Conservation (phyloP, 1,284 basidiomycete genomes). For the Jaminaea rosea region DNA sequence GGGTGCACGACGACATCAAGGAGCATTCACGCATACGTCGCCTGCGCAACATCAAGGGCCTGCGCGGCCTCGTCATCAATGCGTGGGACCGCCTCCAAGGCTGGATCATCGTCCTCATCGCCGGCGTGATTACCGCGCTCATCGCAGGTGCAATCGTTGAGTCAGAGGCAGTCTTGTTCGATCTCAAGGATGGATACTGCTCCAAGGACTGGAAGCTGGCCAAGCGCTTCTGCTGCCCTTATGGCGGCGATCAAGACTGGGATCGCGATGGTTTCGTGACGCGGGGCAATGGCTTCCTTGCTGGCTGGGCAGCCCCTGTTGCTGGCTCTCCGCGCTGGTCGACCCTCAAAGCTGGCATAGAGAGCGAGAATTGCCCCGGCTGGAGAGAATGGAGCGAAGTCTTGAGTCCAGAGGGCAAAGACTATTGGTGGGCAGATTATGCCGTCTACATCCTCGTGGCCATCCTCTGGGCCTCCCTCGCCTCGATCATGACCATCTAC, state of each 20-base stretch:
- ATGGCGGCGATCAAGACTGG: conserved; percentile 18
- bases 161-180: conserved; percentile 82
- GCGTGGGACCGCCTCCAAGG: conserved; percentile 65
- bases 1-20: conserved; percentile 49
- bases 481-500: conserved; percentile 68
- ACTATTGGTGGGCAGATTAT: conserved; percentile 59
- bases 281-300: conserved; percentile 24
- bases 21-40: conserved; percentile 44
- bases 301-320: conserved; percentile 32
- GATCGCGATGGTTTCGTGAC: too few species aligned
- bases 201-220: conserved; percentile 62
- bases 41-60: conserved; percentile 36
- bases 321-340: conserved; percentile 29
- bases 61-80: conserved; percentile 64
- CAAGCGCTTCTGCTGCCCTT: conserved; percentile 68
- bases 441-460: conserved; percentile 57
- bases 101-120: conserved; percentile 80
- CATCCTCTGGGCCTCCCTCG: conserved; percentile 31
- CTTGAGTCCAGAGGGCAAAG: conserved; percentile 8
- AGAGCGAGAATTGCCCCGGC: conserved; percentile 54
- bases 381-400: conserved; percentile 63
- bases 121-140: conserved; percentile 39
- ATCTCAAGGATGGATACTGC: conserved; percentile 87
- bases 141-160: conserved; percentile 80
- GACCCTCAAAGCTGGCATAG: conserved; percentile 1